Evolutionary conservation across 176 grass and related monocot genomes (phyloP).

Genomic region (Oryza meridionalis): DNA sequence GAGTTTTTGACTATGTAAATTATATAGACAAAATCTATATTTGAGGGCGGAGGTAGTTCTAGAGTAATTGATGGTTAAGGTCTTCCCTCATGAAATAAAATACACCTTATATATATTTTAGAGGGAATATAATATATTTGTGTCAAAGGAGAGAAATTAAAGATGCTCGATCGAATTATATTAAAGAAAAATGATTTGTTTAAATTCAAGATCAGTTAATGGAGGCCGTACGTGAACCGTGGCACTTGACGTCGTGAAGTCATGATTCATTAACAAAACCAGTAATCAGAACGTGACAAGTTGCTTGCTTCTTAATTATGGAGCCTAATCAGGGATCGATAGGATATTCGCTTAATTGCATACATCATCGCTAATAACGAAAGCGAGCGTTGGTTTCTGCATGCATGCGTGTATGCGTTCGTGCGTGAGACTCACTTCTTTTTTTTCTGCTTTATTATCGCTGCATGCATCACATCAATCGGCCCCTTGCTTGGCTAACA

Average conservation of each 20-base stretch:
- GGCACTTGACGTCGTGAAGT: neutral
- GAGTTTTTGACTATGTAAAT: no score
- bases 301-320: constrained; percentile 13
- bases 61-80: no score
- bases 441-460: neutral
- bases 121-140: neutral
- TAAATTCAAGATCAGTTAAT: neutral
- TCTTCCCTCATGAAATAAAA: no score
- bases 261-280: constrained; percentile 4
- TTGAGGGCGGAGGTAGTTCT: no score
- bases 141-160: neutral
- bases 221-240: constrained; percentile 8
- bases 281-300: constrained; percentile 33
- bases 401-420: neutral
- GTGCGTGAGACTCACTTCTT: neutral
- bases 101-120: no score
- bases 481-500: neutral
- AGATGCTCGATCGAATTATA: neutral
- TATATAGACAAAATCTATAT: no score
- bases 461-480: neutral
- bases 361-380: neutral
- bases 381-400: neutral
- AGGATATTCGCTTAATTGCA: neutral
- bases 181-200: neutral
- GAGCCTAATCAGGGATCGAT: neutral